These are phyloP conservation scores for Patellifolia procumbens DNA, from an alignment of 179 eudicot species.

Conservation along the genomic window DNA sequence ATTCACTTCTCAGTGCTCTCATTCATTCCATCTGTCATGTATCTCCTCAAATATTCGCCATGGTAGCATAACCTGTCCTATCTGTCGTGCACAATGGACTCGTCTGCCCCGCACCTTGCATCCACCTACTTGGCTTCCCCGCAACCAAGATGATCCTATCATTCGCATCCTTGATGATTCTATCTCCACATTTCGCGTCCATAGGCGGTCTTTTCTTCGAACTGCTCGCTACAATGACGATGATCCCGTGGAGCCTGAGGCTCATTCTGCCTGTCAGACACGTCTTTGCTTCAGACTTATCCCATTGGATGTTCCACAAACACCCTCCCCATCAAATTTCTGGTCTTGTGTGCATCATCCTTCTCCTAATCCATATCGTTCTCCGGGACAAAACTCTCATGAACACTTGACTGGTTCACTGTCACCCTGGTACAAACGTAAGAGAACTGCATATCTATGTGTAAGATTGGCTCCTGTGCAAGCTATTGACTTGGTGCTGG, in stretches of 20 bases:
- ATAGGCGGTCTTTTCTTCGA: constrained; percentile 72
- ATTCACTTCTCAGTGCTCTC: constrained; percentile 88
- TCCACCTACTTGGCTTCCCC: constrained; percentile 49
- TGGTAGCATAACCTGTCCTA: constrained; percentile 80
- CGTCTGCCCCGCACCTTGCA: constrained; percentile 68
- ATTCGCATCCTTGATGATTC: constrained; percentile 82
- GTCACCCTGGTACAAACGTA: constrained; percentile 40
- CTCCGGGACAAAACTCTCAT: constrained; percentile 26
- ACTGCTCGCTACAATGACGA: constrained; percentile 83
- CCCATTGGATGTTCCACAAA: constrained; percentile 35
- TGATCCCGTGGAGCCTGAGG: constrained; percentile 72
- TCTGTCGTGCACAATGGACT: constrained; percentile 91
- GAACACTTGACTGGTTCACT: constrained; percentile 29
- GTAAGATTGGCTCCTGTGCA: constrained; percentile 62
- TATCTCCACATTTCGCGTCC: constrained; percentile 69
- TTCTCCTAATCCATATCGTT: constrained; percentile 29
- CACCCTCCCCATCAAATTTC: constrained; percentile 34
- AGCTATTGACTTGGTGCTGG: constrained; percentile 74
- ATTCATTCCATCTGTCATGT: constrained; percentile 80
- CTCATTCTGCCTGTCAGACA: constrained; percentile 41
- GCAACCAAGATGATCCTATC: constrained; percentile 62
- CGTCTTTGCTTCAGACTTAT: constrained; percentile 60
- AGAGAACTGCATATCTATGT: constrained; percentile 50
- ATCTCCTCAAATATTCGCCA: constrained; percentile 86
- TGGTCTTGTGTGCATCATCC: constrained; percentile 34